These are phyloP conservation scores for Cryptomeria japonica DNA, from an alignment of 75 land plant species.

Conservation along the genomic window DNA sequence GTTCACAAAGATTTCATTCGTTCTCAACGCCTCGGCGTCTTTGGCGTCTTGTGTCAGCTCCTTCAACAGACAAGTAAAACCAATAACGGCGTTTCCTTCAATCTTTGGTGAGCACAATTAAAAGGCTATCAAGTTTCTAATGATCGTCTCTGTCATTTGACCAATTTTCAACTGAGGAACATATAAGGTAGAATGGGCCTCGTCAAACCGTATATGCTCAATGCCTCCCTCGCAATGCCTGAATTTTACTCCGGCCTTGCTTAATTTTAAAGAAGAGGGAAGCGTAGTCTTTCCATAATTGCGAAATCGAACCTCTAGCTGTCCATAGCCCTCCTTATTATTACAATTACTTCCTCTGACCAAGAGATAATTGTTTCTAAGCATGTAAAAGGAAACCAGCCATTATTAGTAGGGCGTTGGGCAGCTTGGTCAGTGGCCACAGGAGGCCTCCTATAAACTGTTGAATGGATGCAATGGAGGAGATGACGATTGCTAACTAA, in stretches of 20 bases:
- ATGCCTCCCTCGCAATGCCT: slow-evolving; percentile 35
- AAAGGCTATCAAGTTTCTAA: slow-evolving; percentile 64
- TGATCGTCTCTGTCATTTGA: slow-evolving; percentile 43
- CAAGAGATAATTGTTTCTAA: too few relatives aligned
- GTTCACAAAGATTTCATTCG: slow-evolving; percentile 53
- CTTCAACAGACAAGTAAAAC: slow-evolving; percentile 60
- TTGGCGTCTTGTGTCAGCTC: slow-evolving; percentile 43
- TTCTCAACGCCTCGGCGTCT: slow-evolving; percentile 53
- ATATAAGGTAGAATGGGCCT: slow-evolving; percentile 29
- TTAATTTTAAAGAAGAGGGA: slow-evolving; percentile 53
- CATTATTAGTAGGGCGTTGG: too few relatives aligned
- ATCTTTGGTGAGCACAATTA: slow-evolving; percentile 47
- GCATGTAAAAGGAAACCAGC: too few relatives aligned
- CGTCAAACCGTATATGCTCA: slow-evolving; percentile 35
- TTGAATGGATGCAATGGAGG: too few relatives aligned
- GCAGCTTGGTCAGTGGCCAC: too few relatives aligned
- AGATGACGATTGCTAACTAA: too few relatives aligned
- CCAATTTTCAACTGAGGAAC: slow-evolving; percentile 29
- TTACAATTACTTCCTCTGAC: too few relatives aligned
- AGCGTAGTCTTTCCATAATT: background rate
- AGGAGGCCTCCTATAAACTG: too few relatives aligned
- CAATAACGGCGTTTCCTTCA: slow-evolving; percentile 36
- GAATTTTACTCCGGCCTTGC: slow-evolving; percentile 47
- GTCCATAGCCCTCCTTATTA: too few relatives aligned
- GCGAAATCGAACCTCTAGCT: too few relatives aligned